These are phyloP conservation scores for Paraconiothyrium sp. DNA, from an alignment of 2,329 filamentous ascomycete species.

Conservation along the genomic window DNA sequence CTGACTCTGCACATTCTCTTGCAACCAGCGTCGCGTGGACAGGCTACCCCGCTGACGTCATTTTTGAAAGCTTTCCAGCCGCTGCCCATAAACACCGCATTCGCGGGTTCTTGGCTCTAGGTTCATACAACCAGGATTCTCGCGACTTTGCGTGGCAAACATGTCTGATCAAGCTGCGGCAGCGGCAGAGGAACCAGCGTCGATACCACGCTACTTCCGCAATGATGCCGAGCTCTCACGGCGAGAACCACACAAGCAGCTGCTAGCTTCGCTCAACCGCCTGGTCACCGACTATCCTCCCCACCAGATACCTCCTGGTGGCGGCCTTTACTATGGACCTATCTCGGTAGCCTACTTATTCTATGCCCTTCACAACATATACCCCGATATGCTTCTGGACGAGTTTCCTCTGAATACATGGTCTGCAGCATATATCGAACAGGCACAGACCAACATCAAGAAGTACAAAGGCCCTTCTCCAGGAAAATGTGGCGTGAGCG, in stretches of 20 bases:
- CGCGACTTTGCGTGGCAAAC: conserved; percentile 3
- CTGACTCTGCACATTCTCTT: not conserved
- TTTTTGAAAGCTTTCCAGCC: conserved; percentile 3
- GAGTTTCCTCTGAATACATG: conserved; percentile 58
- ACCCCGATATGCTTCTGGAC: conserved; percentile 58
- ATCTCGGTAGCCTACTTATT: conserved; percentile 61
- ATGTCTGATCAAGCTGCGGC: conserved; percentile 42
- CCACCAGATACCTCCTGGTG: conserved; percentile 55
- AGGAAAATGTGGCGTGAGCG: conserved; percentile 59
- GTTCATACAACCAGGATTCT: not conserved
- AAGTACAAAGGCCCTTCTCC: conserved; percentile 57
- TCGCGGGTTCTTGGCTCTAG: not conserved
- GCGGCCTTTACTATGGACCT: conserved; percentile 61
- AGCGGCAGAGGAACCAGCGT: conserved; percentile 32
- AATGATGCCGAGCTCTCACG: conserved; percentile 49
- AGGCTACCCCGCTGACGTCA: conserved; percentile 36
- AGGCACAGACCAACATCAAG: conserved; percentile 60
- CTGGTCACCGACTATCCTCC: conserved; percentile 60
- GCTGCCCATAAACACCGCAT: not conserved
- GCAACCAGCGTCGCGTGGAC: not conserved
- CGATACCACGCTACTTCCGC: conserved; percentile 54
- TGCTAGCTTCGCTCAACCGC: conserved; percentile 60
- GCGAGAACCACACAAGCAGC: conserved; percentile 60
- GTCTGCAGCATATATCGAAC: conserved; percentile 61
- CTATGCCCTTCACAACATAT: conserved; percentile 59